These are phyloP conservation scores for Globisporangium paroecandrum DNA, from an alignment of 352 stramenopile species.

Conservation along the genomic window DNA sequence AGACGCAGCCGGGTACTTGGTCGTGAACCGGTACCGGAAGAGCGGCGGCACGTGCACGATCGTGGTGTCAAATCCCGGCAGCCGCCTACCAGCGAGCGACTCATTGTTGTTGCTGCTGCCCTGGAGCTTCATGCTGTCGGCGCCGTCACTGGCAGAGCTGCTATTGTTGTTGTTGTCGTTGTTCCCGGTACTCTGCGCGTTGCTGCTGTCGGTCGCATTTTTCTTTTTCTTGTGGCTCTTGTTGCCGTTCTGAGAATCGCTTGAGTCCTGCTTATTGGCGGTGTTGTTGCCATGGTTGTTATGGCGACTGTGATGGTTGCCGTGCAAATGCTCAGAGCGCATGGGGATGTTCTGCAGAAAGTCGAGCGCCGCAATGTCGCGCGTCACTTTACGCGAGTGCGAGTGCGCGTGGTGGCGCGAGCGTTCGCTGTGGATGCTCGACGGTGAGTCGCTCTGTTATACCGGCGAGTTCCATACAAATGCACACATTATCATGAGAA, in stretches of 20 bases:
- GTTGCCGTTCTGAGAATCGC: background rate
- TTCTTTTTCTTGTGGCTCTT: conserved; percentile 8
- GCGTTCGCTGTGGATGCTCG: conserved; percentile 52
- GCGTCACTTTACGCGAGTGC: conserved; percentile 74
- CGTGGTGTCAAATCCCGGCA: conserved; percentile 68
- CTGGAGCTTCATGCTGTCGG: conserved; percentile 3
- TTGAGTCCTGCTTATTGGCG: background rate
- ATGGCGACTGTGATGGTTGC: background rate
- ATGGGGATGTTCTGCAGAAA: conserved; percentile 89
- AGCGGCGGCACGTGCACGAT: conserved; percentile 58
- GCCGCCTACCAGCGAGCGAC: conserved; percentile 54
- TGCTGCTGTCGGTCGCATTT: background rate
- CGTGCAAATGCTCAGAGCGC: conserved; percentile 42
- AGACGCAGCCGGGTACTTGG: conserved; percentile 70
- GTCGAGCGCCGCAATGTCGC: conserved; percentile 84
- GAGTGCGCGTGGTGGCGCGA: conserved; percentile 26
- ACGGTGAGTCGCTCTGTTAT: conserved; percentile 35
- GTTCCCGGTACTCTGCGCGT: background rate
- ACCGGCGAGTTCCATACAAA: background rate
- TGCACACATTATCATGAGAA: conserved; percentile 14
- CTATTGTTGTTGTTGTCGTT: background rate
- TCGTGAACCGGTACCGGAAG: conserved; percentile 77
- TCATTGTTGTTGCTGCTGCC: conserved; percentile 19
- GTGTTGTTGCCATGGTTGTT: background rate
- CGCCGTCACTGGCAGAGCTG: conserved; percentile 3